Percentiles rank a stretch among this genome's conserved stretches.
Conservation (phyloP, 1,139 yeast species). For the Pichia sp. region DNA sequence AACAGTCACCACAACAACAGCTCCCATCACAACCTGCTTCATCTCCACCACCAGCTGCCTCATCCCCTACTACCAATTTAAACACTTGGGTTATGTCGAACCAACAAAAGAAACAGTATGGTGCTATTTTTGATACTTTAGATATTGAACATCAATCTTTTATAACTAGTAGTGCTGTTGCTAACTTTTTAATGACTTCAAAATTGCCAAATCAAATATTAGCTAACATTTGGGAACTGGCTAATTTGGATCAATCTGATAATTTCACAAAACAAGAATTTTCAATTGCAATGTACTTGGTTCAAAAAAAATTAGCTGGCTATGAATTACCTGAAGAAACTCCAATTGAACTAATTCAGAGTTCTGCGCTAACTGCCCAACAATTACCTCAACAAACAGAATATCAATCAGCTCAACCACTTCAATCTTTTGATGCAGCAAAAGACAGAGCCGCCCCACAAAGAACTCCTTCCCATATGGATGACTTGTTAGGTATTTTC, state of each 20-base stretch:
- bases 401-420: slow-evolving; percentile 12
- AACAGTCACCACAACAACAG: neutral
- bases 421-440: slow-evolving; percentile 19
- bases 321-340: slow-evolving; percentile 54
- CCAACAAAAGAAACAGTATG: slow-evolving; percentile 71
- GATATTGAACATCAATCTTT: slow-evolving; percentile 61
- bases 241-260: slow-evolving; percentile 87
- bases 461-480: slow-evolving; percentile 50
- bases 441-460: slow-evolving; percentile 19
- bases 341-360: slow-evolving; percentile 25
- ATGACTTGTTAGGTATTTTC: slow-evolving; percentile 48
- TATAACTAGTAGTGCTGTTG: slow-evolving; percentile 75
- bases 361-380: slow-evolving; percentile 12
- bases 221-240: slow-evolving; percentile 90
- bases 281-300: slow-evolving; percentile 88
- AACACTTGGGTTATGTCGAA: slow-evolving; percentile 65
- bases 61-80: slow-evolving; percentile 38
- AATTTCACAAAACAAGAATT: slow-evolving; percentile 75
- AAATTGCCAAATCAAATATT: slow-evolving; percentile 77
- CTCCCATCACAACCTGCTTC: slow-evolving; percentile 1
- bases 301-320: slow-evolving; percentile 78
- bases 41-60: slow-evolving; percentile 19
- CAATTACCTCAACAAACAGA: slow-evolving; percentile 3
- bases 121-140: slow-evolving; percentile 66
- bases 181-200: slow-evolving; percentile 82